Conservation (phyloP, 257 asterid species). For the Capsicum rhomboideum region DNA sequence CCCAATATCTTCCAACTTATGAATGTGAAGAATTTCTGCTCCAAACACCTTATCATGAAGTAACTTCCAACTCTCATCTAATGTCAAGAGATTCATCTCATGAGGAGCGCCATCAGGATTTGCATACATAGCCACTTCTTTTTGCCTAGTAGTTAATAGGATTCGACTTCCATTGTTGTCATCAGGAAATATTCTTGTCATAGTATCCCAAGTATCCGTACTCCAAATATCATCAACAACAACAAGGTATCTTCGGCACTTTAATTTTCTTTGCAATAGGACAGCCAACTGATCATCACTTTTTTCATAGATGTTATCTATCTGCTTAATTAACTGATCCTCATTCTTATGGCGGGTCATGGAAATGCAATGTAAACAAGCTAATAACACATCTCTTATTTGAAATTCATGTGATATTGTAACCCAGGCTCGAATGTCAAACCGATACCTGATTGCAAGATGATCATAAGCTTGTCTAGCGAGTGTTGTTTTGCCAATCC, state of each 20-base stretch:
- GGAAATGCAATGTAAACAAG: neutral
- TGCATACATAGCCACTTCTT: neutral
- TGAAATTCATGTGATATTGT: neutral
- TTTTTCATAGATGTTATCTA: neutral
- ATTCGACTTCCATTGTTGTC: neutral
- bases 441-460: neutral
- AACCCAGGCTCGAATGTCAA: neutral
- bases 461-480: constrained; percentile 1
- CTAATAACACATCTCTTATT: neutral
- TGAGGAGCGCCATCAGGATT: neutral
- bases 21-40: neutral
- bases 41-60: neutral
- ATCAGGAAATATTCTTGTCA: neutral
- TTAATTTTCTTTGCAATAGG: neutral
- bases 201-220: neutral
- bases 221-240: constrained; percentile 14
- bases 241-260: neutral
- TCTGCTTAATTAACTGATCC: neutral
- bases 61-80: constrained; percentile 1
- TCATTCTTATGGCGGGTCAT: neutral
- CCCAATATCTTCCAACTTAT: neutral
- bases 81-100: neutral
- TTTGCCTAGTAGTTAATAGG: neutral
- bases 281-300: neutral
- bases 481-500: constrained; percentile 14